phyloP scores from a whole-genome alignment of 73 alveolate genomes.

The Paramecium biaurelia region DNA sequence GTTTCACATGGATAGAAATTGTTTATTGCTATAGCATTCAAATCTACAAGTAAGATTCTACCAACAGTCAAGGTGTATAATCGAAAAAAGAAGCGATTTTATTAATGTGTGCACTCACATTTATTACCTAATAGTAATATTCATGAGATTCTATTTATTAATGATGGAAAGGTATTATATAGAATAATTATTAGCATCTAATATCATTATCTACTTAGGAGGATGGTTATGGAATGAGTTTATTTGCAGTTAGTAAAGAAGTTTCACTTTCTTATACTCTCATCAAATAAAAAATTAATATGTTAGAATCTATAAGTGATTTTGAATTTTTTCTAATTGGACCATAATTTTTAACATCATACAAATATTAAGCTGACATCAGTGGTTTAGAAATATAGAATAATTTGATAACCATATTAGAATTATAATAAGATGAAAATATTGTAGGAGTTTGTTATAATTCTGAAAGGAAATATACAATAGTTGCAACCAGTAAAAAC shows the following conservation, averaged over 20 bases:
- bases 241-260: conserved; percentile 48
- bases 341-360: background rate
- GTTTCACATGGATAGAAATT: background rate
- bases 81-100: conserved; percentile 7
- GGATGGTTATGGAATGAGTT: conserved; percentile 47
- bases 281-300: background rate
- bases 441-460: background rate
- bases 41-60: conserved; percentile 42
- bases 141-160: conserved; percentile 35
- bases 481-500: background rate
- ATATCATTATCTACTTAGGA: background rate
- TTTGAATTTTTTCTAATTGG: conserved; percentile 20
- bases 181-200: background rate
- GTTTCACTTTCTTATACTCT: conserved; percentile 40
- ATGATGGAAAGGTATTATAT: conserved; percentile 34
- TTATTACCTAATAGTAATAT: conserved; percentile 5
- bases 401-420: background rate
- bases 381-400: background rate
- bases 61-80: conserved; percentile 59
- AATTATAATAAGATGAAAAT: background rate
- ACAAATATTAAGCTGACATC: background rate
- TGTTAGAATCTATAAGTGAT: background rate
- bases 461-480: background rate
- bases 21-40: conserved; percentile 25
- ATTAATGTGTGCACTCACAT: conserved; percentile 38